Conservation (phyloP, 768 basidiomycete genomes). For the Favolaschia claudopus region DNA sequence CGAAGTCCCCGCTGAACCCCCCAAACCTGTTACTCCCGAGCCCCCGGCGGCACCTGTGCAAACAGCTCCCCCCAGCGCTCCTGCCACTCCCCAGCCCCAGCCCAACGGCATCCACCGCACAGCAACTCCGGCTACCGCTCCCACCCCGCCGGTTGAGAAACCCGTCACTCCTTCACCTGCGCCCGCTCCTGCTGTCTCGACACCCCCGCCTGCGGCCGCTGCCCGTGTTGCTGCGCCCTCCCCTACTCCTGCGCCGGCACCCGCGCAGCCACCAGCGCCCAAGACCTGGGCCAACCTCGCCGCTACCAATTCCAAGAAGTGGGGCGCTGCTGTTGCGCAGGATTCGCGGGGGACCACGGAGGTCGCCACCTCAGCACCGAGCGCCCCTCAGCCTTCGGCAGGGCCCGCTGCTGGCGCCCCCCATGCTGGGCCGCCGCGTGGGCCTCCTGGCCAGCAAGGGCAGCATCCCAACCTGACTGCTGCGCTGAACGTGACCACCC, state of each 20-base stretch:
- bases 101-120: conserved; percentile 47
- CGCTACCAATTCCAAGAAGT: conserved; percentile 81
- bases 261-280: conserved; percentile 58
- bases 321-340: conserved; percentile 83
- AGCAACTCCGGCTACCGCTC: conserved; percentile 42
- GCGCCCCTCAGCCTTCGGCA: conserved; percentile 34
- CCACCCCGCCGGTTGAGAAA: conserved; percentile 35
- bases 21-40: conserved; percentile 36
- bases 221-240: conserved; percentile 38
- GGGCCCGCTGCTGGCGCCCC: conserved; percentile 29
- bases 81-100: conserved; percentile 41
- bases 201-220: conserved; percentile 36
- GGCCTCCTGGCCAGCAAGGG: conserved; percentile 31
- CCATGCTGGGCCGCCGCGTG: conserved; percentile 43
- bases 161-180: conserved; percentile 35
- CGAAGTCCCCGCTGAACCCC: conserved; percentile 33
- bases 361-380: conserved; percentile 39
- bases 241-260: conserved; percentile 41
- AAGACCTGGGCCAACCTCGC: conserved; percentile 95
- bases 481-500: conserved; percentile 67
- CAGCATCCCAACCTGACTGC: conserved; percentile 59
- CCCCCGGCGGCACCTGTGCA: conserved; percentile 36
- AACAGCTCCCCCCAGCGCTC: conserved; percentile 41
- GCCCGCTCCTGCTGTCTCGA: conserved; percentile 39
- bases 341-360: conserved; percentile 82